Conservation (phyloP, 208 protist species). For the Trypanosoma boissoni region DNA sequence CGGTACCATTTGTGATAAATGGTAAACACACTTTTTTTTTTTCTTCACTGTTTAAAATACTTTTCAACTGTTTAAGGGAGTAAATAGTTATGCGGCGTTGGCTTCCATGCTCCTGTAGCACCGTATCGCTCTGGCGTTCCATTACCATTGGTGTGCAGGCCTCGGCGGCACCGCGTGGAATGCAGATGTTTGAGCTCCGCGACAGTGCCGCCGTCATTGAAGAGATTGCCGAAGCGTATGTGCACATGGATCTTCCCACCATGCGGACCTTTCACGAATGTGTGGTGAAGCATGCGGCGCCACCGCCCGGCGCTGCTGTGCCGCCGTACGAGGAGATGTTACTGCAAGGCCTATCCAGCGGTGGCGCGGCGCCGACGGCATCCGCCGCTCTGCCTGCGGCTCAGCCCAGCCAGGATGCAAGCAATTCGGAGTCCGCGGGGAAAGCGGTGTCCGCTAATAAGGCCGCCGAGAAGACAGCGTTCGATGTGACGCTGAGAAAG, state of each 20-base stretch:
- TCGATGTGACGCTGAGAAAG: constrained; percentile 27
- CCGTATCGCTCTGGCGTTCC: constrained; percentile 6
- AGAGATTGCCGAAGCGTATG: constrained; percentile 60
- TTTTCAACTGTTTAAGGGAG: too few relatives aligned
- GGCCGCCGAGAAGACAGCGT: constrained; percentile 20
- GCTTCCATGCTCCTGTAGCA: too few relatives aligned
- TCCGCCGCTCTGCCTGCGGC: neutral
- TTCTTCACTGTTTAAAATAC: constrained; percentile 12
- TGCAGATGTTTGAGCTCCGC: constrained; percentile 33
- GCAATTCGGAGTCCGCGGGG: neutral
- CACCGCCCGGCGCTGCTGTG: neutral
- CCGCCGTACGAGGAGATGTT: constrained; percentile 19
- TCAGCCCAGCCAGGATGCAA: neutral
- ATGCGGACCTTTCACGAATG: constrained; percentile 31
- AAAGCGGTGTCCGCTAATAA: constrained; percentile 16
- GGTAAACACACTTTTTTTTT: neutral
- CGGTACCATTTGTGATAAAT: too few relatives aligned
- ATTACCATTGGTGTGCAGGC: constrained; percentile 41
- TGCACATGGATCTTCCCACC: constrained; percentile 59
- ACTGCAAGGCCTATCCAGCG: constrained; percentile 6
- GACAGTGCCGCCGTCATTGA: constrained; percentile 52
- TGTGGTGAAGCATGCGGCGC: constrained; percentile 1
- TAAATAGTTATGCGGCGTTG: too few relatives aligned
- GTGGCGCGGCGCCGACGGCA: neutral
- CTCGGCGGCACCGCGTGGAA: constrained; percentile 43